Evolutionary conservation across 129 eudicot species (phyloP), one percentile per base, ranked within the genome.

Genomic region (Deinandra increscens): DNA sequence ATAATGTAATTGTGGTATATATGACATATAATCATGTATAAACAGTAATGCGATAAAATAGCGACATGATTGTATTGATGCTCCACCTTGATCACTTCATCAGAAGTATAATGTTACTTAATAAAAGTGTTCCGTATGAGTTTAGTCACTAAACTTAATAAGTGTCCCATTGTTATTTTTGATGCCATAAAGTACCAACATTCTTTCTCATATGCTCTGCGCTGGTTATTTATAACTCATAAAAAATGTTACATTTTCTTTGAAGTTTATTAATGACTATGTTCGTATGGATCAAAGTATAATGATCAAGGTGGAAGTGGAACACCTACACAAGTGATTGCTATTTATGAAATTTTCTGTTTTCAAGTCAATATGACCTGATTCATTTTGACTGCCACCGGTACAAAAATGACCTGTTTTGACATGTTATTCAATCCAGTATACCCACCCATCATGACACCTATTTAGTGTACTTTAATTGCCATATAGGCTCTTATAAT

Each of bases 381-480:
- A 20, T 49, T 23, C 56, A 49, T 49, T 49, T 49, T 17, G 49
- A 49, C n/a, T n/a, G n/a, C n/a, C n/a, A n/a, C 23, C 10, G 4
- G 23, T 15, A 15, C 23, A 49, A 49, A 49, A 17, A 7, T 17
- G 7, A 49, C 56, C 22, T 5, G 56, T 17, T 49, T 48, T 54
- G 14, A 54, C 60, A 11, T 54, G 60, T 10, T 54, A 54, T 23
- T 54, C 31, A 20, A 54, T 34, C 60, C 33, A 22, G n/a, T 54
- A 22, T n/a, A 19, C 7, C 34, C n/a, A 20, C 34, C 60, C 60
- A 20, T 20, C 9, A 10, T 23, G 33, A 10, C 2, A 54, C 15
- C 33, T 54, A 7, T 54, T 20, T 50, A 50, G 74, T 36, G 20
- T 66, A 51, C 49, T 19, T 33, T n/a, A 56, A 48, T 17, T 45